These are phyloP conservation scores for Pochonia chlamydosporia DNA, from an alignment of 2,329 filamentous ascomycete genomes.

Conservation along the genomic window DNA sequence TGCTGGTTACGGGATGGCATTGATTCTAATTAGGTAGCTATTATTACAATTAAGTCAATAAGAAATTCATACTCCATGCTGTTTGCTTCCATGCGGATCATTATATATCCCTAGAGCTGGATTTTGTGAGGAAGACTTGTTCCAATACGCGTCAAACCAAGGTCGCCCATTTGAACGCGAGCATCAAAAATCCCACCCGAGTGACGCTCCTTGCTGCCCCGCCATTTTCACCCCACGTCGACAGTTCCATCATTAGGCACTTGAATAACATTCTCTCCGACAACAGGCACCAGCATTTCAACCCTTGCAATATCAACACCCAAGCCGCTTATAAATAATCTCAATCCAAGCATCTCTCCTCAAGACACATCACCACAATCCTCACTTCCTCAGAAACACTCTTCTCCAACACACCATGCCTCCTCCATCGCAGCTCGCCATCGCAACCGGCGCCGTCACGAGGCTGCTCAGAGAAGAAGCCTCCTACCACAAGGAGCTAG, in stretches of 20 bases:
- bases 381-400: too few species aligned
- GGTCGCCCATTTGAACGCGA: too few species aligned
- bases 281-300: constrained; percentile 14
- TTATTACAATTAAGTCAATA: constrained; percentile 2
- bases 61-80: neutral
- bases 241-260: neutral
- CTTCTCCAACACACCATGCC: constrained; percentile 64
- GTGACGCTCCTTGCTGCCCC: too few species aligned
- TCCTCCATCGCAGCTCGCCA: constrained; percentile 67
- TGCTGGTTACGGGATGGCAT: neutral
- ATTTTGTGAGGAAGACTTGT: too few species aligned
- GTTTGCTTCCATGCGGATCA: neutral
- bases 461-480: constrained; percentile 88
- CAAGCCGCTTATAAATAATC: neutral
- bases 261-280: neutral
- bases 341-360: neutral
- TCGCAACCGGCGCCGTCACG: constrained; percentile 71
- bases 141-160: too few species aligned
- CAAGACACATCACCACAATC: too few species aligned
- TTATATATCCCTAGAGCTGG: neutral
- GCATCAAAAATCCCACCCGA: too few species aligned
- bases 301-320: neutral
- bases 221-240: constrained; percentile 5
- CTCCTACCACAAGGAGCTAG: constrained; percentile 83
- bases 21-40: constrained; percentile 7